Conservation (phyloP, 805 yeast genomes). For the Candida methanosorbosa region DNA sequence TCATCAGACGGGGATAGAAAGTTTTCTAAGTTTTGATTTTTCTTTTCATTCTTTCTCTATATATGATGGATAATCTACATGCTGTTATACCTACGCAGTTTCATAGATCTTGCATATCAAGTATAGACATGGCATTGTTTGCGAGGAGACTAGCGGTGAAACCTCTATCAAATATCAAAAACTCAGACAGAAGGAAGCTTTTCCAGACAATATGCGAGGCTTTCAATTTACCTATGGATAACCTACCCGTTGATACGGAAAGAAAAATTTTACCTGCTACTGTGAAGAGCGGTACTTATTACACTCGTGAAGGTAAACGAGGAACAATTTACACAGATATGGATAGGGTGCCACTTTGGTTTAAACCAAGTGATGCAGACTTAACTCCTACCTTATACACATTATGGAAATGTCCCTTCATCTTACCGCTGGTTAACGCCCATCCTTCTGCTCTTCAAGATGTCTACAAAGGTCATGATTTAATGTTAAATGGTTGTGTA, state of each 20-base stretch:
- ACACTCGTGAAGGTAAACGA: conserved; percentile 34
- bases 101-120: no score
- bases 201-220: conserved; percentile 31
- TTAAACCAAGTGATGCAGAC: conserved; percentile 44
- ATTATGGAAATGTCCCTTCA: conserved; percentile 57
- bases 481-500: conserved; percentile 67
- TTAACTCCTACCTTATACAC: conserved; percentile 66
- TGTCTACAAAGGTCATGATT: conserved; percentile 69
- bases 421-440: conserved; percentile 63
- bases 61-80: no score
- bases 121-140: no score
- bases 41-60: no score
- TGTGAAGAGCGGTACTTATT: conserved; percentile 58
- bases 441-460: conserved; percentile 66
- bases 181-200: conserved; percentile 65
- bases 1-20: no score
- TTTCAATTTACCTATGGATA: conserved; percentile 30
- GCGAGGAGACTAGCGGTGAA: conserved; percentile 52
- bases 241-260: conserved; percentile 33
- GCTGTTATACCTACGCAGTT: no score
- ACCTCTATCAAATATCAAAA: conserved; percentile 70
- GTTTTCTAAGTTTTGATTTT: no score
- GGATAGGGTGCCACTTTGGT: conserved; percentile 64
- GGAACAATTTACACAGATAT: conserved; percentile 64
- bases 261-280: conserved; percentile 38